Base-by-base conservation (phyloP, 169 alveolate species). In the Fabrea salina region DNA sequence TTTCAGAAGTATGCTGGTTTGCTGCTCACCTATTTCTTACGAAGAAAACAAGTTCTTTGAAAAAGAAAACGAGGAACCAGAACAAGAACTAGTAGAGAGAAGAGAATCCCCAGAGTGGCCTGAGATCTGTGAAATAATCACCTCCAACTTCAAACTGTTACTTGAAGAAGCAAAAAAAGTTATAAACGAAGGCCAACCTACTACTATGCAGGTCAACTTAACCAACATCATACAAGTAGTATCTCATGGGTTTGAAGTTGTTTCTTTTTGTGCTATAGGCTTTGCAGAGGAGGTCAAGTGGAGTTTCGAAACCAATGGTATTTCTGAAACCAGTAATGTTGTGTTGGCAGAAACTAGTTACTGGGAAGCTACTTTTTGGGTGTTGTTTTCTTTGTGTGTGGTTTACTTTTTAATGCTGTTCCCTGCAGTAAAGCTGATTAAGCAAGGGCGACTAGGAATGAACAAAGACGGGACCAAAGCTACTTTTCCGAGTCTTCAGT, bases 381-480 rank as follows among this genome's bases (percentile, higher is more conserved):
- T 47, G 4, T 50, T 39, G 5, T 74, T 74, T 27, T 4, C 22
- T 7, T 4, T n/a, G 4, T 6, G 57, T 39, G 16, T 50, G 22
- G 25, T 53, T 74, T 74, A 6, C 40, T 11, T 74, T 4, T 5
- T 47, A 0, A n/a, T 74, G 22, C 58, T 25, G 13, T 16, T 16
- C 5, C 54, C 57, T 53, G 68, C 81, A 32, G 6, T 74, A 5
- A 50, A 74, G 27, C 39, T 32, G 5, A 3, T 25, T 4, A 74
- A 54, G 54, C 19, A 32, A 39, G 72, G 72, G 6, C 50, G 51
- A 33, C 7, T 74, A 32, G 81, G 81, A 22, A 11, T 72, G 39
- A 72, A 47, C 33, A 11, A 27, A 51, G 80, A 72, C 30, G 13
- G n/a, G 7, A 72, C 50, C n/a, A 33, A 16, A 74, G 71, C 81